Evolutionary conservation across 2,329 filamentous ascomycete species (phyloP), one percentile per base, ranked within the genome.

Genomic region (Atkinsonella texensis): DNA sequence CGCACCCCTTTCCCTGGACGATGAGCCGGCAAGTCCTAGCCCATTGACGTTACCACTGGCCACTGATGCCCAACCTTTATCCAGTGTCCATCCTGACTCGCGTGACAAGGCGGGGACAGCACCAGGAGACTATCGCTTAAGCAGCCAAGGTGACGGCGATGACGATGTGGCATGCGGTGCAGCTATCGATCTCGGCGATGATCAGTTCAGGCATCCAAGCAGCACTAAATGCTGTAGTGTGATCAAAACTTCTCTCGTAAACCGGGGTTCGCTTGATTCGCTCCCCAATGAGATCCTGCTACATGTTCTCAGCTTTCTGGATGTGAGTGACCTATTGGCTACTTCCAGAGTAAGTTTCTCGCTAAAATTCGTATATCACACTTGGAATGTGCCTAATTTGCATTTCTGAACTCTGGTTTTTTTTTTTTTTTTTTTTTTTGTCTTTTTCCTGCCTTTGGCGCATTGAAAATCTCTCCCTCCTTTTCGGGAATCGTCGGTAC

Each of bases 281-380:
- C 65, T 82, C 46, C 79, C 79, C 23, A 80, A 76, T 62, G 79
- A 82, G 63, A 63, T 81, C 31, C 63, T 81, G 50, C 70, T 76
- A 55, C 72, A 77, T 52, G 75, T 82, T 42, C 65, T 81, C 55
- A 69, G 71, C 50, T 78, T 74, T 57, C 65, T 82, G 51, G 79
- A 82, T 55, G 75, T 81, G 45, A 70, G 69, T 60, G 79, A 82
- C 62, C 63, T 81, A 53, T 65, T 81, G 49, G 68, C 72, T 54
- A 71, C 70, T 50, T 81, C 78, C 49, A 71, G 78, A 67, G 78
- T 81, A 72, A 65, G 72, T 71, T 31, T 43, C 1, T 18, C 39
- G 12, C 40, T 28, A 28, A 28, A n/a, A 12, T 39, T 45, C 15
- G 20, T 39, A 42, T 41, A 42, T 33, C 18, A 46, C 32, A 38